Evolutionary conservation across 371 early-diverging fungal species (phyloP), one percentile per base, ranked within the genome.

Genomic region (Basidiobolus meristosporus): DNA sequence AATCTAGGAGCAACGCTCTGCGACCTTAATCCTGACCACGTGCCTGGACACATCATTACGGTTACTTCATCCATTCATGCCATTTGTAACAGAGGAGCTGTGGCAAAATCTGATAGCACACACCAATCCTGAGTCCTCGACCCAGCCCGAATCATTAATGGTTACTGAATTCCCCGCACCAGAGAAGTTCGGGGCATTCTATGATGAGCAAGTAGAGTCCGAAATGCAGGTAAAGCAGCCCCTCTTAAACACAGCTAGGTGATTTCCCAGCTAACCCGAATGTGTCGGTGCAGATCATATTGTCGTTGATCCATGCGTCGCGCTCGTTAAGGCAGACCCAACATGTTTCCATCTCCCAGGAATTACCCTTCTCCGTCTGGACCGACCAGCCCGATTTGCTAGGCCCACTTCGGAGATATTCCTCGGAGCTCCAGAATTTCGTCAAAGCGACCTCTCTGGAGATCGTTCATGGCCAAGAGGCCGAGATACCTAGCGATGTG

Each of bases 1-100:
- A 20, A 15, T 40, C 17, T 39, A 48, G 48, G 17, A n/a, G 4
- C 43, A 44, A 36, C 22, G 30, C 7, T 35, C 59, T 7, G 57
- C 67, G 34, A 47, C 56, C 42, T 40, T 48, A 40, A 67, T 70
- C 19, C 58, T 77, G 29, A 83, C 76, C 56, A 73, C 65, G 9
- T 83, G 76, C 41, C 65, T 93, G 54, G 89, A 90, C 32, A 60
- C 68, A 15, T 85, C 86, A 6, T 48, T 98, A 41, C 69, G 80
- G 38, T 55, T 95, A 39, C 59, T 97, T 23, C 96, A 96, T 61
- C 97, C 98, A 9, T 85, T 96, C 52, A 95, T 99, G 92, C 99
- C 99, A 9, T 99, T 92, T 62, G 65, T 98, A 2, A 91, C 98
- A 9, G 98, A 99, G 69, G 98, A 91, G 65, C 48, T 73, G 34